Evolutionary conservation across 495 filamentous ascomycete genomes (phyloP).

Genomic region (Hapsidospora chrysogenum): DNA sequence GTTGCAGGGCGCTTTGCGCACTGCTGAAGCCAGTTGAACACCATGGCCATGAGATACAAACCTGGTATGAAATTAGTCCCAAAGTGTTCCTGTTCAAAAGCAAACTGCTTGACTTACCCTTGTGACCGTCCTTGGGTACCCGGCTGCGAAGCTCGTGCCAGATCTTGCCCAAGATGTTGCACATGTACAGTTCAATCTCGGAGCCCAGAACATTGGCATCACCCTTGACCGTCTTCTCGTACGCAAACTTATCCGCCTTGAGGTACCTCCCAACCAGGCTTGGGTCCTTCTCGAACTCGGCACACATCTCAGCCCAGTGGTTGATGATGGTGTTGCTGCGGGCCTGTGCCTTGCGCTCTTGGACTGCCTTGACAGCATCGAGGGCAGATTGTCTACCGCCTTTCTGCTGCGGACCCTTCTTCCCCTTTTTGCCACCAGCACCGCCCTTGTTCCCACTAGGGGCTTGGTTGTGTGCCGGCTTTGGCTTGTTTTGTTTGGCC

Average conservation of each 20-base stretch:
- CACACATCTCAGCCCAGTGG: conserved; percentile 8
- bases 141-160: neutral
- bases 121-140: neutral
- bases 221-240: conserved; percentile 7
- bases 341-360: conserved; percentile 9
- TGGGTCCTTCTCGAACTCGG: conserved; percentile 13
- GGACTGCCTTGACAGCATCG: neutral
- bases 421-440: conserved; percentile 11
- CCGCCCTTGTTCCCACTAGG: conserved; percentile 11
- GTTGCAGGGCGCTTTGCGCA: neutral
- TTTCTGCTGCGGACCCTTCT: conserved; percentile 5
- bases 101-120: no score
- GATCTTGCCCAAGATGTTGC: conserved; percentile 21
- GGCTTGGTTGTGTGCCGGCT: conserved; percentile 6
- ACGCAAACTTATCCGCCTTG: conserved; percentile 25
- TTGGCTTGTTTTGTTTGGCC: conserved; percentile 8
- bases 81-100: no score
- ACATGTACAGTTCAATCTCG: conserved; percentile 29
- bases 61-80: conserved; percentile 2
- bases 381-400: neutral
- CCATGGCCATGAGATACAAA: neutral
- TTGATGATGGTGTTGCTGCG: conserved; percentile 8
- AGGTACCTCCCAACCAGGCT: conserved; percentile 20
- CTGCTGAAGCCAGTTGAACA: conserved; percentile 1
- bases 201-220: conserved; percentile 16